phyloP scores from a whole-genome alignment of 352 stramenopile genomes.

The Halophytophthora polymorphica region DNA sequence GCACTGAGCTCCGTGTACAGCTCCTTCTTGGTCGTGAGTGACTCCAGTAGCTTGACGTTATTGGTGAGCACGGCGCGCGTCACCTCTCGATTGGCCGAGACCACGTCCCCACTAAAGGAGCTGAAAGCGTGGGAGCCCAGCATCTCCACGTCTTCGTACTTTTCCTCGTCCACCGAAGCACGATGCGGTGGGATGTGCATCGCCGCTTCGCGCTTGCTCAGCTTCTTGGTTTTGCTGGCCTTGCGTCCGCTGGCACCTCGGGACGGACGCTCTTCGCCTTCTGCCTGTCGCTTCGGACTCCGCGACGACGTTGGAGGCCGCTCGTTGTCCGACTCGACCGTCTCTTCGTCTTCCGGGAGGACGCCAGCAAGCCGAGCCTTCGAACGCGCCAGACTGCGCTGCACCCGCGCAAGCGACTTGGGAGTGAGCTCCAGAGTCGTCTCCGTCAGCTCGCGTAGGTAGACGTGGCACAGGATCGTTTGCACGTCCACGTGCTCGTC shows the following conservation, averaged over 20 bases:
- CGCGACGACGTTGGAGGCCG: constrained; percentile 34
- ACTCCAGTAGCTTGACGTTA: constrained; percentile 70
- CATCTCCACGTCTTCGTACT: constrained; percentile 64
- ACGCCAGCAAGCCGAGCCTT: constrained; percentile 22
- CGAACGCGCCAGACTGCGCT: constrained; percentile 39
- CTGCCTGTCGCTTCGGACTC: constrained; percentile 20
- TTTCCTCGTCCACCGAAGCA: constrained; percentile 34
- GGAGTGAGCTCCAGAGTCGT: constrained; percentile 48
- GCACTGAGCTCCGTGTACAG: constrained; percentile 48
- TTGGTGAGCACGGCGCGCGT: constrained; percentile 66
- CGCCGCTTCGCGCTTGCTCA: constrained; percentile 29
- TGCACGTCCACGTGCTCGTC: constrained; percentile 62
- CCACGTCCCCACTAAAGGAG: constrained; percentile 41
- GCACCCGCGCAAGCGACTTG: constrained; percentile 56
- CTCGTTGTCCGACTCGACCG: constrained; percentile 53
- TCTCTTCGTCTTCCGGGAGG: constrained; percentile 18
- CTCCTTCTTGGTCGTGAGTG: constrained; percentile 45
- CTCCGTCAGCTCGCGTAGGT: constrained; percentile 39
- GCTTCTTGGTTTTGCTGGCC: constrained; percentile 25
- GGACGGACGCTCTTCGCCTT: constrained; percentile 2
- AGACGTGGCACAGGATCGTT: constrained; percentile 75
- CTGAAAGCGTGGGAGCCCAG: constrained; percentile 39
- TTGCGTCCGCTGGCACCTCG: not conserved
- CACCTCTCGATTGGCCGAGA: constrained; percentile 58
- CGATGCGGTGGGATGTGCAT: constrained; percentile 54